A percentile compares a stretch with the other conserved stretches of the same genome.
Evolutionary conservation across 2,329 filamentous ascomycete genomes (phyloP).

Genomic region (Orbilia javanica): DNA sequence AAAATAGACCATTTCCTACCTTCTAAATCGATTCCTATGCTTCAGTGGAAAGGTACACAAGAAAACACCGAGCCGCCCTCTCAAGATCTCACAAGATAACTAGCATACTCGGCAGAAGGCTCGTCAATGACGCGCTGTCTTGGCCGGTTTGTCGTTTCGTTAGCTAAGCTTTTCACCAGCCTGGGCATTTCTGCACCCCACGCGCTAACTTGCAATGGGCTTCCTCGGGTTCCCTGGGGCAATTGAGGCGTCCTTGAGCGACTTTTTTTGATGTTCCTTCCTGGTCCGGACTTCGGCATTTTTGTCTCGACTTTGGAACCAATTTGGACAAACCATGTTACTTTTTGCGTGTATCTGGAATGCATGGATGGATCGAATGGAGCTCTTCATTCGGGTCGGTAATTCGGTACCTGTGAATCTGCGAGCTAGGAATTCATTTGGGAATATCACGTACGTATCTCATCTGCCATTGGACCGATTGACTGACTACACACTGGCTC

Average conservation of each 20-base stretch:
- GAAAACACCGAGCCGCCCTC: no score
- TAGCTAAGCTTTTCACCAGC: constrained; percentile 54
- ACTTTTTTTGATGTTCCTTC: constrained; percentile 9
- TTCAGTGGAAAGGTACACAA: no score
- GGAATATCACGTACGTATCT: background rate
- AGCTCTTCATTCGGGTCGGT: constrained; percentile 15
- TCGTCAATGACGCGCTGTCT: constrained; percentile 35
- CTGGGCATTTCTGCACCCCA: constrained; percentile 57
- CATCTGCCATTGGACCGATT: background rate
- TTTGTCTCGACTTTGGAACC: background rate
- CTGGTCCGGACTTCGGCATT: constrained; percentile 10
- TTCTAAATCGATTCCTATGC: no score
- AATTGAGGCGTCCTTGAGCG: constrained; percentile 30
- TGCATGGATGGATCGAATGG: no score
- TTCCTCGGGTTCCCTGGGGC: background rate
- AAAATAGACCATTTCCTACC: background rate
- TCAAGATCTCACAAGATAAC: background rate
- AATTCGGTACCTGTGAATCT: background rate
- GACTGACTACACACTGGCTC: constrained; percentile 1
- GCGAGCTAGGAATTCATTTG: no score
- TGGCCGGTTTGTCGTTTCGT: background rate
- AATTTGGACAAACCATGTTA: background rate
- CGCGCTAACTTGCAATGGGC: constrained; percentile 12
- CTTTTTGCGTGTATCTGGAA: no score
- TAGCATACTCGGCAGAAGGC: constrained; percentile 1